A percentile compares a stretch with the other conserved stretches of the same genome.
Evolutionary conservation across 2,329 filamentous ascomycete species (phyloP).

Genomic region (Neoscytalidium dimidiatum): DNA sequence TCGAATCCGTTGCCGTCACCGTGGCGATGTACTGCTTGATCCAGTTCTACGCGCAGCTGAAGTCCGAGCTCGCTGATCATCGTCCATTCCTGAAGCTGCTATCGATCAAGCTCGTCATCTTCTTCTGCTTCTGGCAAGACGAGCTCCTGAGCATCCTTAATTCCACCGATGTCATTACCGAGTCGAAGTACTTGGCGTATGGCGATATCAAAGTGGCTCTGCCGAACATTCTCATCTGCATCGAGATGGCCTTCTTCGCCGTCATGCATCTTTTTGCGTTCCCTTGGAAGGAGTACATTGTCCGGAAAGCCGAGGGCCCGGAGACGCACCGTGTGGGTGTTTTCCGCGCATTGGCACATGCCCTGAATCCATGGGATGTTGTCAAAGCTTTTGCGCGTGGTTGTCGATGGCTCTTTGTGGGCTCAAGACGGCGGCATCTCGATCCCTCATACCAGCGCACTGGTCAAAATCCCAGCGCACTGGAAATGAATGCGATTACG

Average conservation of each 20-base stretch:
- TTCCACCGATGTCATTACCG: slow-evolving; percentile 62
- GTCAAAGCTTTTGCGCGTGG: slow-evolving; percentile 77
- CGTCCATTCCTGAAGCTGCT: slow-evolving; percentile 77
- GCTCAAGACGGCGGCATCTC: slow-evolving; percentile 59
- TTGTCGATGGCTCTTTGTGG: slow-evolving; percentile 78
- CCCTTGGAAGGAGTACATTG: slow-evolving; percentile 69
- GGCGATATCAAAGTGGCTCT: slow-evolving; percentile 81
- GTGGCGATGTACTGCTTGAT: slow-evolving; percentile 88
- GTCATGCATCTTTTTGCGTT: slow-evolving; percentile 82
- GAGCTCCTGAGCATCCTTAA: slow-evolving; percentile 62
- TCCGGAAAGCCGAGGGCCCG: slow-evolving; percentile 45
- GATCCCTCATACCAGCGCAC: slow-evolving; percentile 41
- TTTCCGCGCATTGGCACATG: slow-evolving; percentile 66
- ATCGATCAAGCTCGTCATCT: slow-evolving; percentile 88
- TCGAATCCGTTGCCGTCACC: slow-evolving; percentile 72
- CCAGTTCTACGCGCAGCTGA: slow-evolving; percentile 82
- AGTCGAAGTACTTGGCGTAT: slow-evolving; percentile 64
- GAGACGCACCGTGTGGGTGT: slow-evolving; percentile 19
- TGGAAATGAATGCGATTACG: too few relatives aligned
- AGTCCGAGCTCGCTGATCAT: slow-evolving; percentile 66
- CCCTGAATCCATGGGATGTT: slow-evolving; percentile 81
- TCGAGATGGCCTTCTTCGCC: slow-evolving; percentile 83
- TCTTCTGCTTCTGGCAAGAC: slow-evolving; percentile 84
- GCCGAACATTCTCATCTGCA: slow-evolving; percentile 72
- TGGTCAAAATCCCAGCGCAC: too few relatives aligned